Conservation (phyloP, 495 filamentous ascomycete genomes). For the Penicillium ucsense region DNA sequence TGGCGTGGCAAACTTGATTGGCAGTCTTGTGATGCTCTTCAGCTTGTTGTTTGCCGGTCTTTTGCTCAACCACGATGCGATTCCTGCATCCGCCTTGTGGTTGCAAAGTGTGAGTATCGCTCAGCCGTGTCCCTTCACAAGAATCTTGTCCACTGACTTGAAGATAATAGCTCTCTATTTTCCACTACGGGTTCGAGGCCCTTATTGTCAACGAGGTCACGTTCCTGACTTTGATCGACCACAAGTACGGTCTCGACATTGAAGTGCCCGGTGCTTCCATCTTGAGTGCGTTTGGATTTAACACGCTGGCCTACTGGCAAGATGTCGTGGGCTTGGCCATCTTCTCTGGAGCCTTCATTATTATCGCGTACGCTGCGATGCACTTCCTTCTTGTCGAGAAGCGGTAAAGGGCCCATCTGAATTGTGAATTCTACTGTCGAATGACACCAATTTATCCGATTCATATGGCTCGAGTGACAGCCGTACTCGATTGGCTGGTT, state of each 20-base stretch:
- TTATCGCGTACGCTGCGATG: constrained; percentile 88
- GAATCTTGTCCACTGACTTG: not conserved
- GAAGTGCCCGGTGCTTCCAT: constrained; percentile 93
- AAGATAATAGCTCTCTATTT: constrained; percentile 69
- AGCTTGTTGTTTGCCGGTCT: constrained; percentile 89
- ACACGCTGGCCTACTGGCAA: constrained; percentile 71
- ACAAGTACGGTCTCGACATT: constrained; percentile 92
- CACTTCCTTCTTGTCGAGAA: constrained; percentile 90
- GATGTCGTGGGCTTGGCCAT: constrained; percentile 76
- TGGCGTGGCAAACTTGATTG: constrained; percentile 91
- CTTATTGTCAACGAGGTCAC: constrained; percentile 96
- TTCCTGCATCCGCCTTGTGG: constrained; percentile 76
- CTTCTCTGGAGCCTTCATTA: constrained; percentile 73
- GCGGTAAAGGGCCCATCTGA: constrained; percentile 39
- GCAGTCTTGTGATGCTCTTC: constrained; percentile 96
- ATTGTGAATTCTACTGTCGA: too few species aligned
- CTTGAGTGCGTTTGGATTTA: constrained; percentile 85
- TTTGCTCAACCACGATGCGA: constrained; percentile 87
- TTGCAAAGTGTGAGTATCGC: constrained; percentile 58
- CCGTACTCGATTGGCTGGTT: too few species aligned
- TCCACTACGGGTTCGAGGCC: constrained; percentile 96
- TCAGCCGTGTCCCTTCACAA: not conserved
- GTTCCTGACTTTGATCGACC: constrained; percentile 80
- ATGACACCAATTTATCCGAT: too few species aligned
- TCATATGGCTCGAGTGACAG: too few species aligned